Evolutionary conservation across 306 rosid species (phyloP), one percentile per base, ranked within the genome.

Genomic region (Pyrus communis): DNA sequence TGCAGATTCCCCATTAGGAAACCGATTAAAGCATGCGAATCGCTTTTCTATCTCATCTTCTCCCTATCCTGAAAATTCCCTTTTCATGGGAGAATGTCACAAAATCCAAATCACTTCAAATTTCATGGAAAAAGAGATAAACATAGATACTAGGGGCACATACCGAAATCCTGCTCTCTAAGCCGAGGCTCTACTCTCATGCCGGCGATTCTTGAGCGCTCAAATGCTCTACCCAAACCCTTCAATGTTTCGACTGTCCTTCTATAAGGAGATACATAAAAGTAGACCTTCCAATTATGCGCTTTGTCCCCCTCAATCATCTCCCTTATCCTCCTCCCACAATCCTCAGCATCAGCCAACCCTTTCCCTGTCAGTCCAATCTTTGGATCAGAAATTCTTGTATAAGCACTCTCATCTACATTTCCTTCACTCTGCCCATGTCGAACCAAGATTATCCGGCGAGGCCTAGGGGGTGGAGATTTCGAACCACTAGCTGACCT

Each of bases 61-160:
- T 94, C 97, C 83, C 93, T 89, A 33, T 91, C 87, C 80, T 94
- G 98, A 78, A 94, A 94, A 51, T 93, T 93, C 77, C 98, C 97
- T 91, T 83, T 68, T 43, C 45, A n/a, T 17, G 55, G 43, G 25
- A 5, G 43, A 42, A 21, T 22, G 77, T 35, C 67, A 18, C 70
- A 46, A 42, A 14, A 6, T 38, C 60, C 45, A 71, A 30, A 15
- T 76, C 14, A 13, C 60, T 22, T 25, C 38, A 31, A 9, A 7
- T 46, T 21, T 60, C 17, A 22, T 25, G 28, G 33, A 4, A 22
- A 60, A 57, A 21, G 5, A 55, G 12, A 18, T 55, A 9, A 55
- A 11, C 25, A n/a, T 55, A 55, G 25, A 55, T 55, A 55, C 12
- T n/a, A 67, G 3, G 40, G 30, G 19, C 17, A 43, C 77, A 38